phyloP scores from a whole-genome alignment of 2,329 filamentous ascomycete genomes.

The Pezicula carpinea region DNA sequence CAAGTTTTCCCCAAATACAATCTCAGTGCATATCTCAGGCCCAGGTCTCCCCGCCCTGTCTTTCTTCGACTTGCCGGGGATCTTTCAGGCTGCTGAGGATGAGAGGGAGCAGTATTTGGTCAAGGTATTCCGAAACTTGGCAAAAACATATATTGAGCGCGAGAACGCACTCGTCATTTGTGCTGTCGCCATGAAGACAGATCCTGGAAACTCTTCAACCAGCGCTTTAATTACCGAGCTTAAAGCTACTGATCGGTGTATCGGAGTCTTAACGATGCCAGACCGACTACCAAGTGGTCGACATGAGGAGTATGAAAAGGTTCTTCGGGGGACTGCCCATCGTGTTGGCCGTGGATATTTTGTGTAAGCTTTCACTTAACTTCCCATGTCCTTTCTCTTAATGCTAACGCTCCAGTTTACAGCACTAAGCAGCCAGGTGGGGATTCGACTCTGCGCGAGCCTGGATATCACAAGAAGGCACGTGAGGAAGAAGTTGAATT shows the following conservation, averaged over 20 bases:
- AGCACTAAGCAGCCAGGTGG: too few species aligned
- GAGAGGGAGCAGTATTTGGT: slow-evolving; percentile 63
- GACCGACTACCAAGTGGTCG: slow-evolving; percentile 58
- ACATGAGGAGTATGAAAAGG: slow-evolving; percentile 55
- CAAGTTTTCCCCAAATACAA: slow-evolving; percentile 78
- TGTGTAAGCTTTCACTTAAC: too few species aligned
- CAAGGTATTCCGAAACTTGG: slow-evolving; percentile 65
- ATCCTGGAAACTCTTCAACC: slow-evolving; percentile 71
- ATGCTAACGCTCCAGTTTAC: too few species aligned
- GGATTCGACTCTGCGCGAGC: too few species aligned
- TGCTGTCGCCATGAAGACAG: slow-evolving; percentile 71
- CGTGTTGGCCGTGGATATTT: slow-evolving; percentile 71
- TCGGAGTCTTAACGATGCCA: slow-evolving; percentile 81
- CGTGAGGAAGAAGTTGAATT: slow-evolving; percentile 44
- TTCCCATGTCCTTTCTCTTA: too few species aligned
- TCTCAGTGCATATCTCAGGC: slow-evolving; percentile 70
- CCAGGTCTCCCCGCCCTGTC: slow-evolving; percentile 68
- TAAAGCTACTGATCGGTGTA: slow-evolving; percentile 53
- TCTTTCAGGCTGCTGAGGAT: slow-evolving; percentile 66
- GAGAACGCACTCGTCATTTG: slow-evolving; percentile 71
- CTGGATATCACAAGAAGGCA: slow-evolving; percentile 38
- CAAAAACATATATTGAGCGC: slow-evolving; percentile 64
- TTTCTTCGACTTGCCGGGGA: slow-evolving; percentile 81
- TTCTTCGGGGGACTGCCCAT: slow-evolving; percentile 58
- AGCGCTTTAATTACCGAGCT: slow-evolving; percentile 57